Percentiles rank a stretch among this genome's conserved stretches.
phyloP scores from a whole-genome alignment of 306 rosid genomes.

The Ormosia emarginata region DNA sequence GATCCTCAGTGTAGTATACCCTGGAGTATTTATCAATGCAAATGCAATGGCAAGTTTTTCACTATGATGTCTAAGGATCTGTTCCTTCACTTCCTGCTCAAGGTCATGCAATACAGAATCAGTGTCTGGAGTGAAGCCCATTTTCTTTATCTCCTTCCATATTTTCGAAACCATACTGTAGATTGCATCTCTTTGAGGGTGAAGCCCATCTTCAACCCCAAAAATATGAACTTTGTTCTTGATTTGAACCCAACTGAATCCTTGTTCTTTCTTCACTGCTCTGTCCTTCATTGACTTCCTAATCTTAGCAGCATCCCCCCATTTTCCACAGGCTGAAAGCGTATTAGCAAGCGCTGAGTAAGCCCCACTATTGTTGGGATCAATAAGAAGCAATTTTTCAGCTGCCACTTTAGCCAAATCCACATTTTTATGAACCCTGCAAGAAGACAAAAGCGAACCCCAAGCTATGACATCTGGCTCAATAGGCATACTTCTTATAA shows the following conservation, averaged over 20 bases:
- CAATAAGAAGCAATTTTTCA: constrained; percentile 68
- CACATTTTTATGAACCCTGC: constrained; percentile 64
- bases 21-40: constrained; percentile 71
- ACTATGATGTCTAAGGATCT: constrained; percentile 66
- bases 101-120: constrained; percentile 71
- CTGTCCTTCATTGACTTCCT: constrained; percentile 82
- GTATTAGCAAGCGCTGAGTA: constrained; percentile 79
- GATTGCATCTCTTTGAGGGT: constrained; percentile 71
- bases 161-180: constrained; percentile 58
- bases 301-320: constrained; percentile 81
- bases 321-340: constrained; percentile 74
- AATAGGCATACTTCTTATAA: constrained; percentile 60
- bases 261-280: constrained; percentile 81
- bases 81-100: constrained; percentile 74
- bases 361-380: constrained; percentile 84
- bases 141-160: constrained; percentile 78
- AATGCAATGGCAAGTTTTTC: constrained; percentile 86
- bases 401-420: constrained; percentile 83
- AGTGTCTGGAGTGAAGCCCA: constrained; percentile 68
- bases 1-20: constrained; percentile 54
- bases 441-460: constrained; percentile 84
- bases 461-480: constrained; percentile 81
- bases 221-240: constrained; percentile 69
- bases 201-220: constrained; percentile 74
- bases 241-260: constrained; percentile 82